Conservation (phyloP, 2,329 filamentous ascomycete genomes). For the Sclerotinia nivalis region DNA sequence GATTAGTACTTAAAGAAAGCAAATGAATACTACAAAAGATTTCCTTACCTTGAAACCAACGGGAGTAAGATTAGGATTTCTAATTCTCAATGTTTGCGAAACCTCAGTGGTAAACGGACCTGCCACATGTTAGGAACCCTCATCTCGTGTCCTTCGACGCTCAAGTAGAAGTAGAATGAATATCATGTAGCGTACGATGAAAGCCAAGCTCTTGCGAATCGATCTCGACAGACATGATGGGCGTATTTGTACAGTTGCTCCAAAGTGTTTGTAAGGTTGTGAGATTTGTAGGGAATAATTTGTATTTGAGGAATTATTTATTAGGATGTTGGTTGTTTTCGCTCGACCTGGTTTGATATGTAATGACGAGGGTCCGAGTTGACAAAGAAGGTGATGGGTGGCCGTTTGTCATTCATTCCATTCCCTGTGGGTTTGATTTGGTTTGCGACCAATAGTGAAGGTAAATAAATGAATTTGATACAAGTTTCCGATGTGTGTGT, state of each 20-base stretch:
- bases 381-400: slow-evolving; percentile 12
- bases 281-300: not conserved
- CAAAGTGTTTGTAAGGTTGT: not conserved
- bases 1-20: not conserved
- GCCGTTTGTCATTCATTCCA: slow-evolving; percentile 4
- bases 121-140: slow-evolving; percentile 41
- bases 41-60: slow-evolving; percentile 68
- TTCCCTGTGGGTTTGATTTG: not conserved
- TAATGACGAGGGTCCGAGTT: slow-evolving; percentile 20
- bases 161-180: slow-evolving; percentile 1
- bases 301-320: slow-evolving; percentile 10
- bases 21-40: slow-evolving; percentile 28
- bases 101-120: slow-evolving; percentile 69
- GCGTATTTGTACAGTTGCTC: slow-evolving; percentile 23
- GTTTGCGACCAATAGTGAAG: not conserved
- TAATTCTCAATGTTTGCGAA: slow-evolving; percentile 63
- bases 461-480: not conserved
- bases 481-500: not conserved
- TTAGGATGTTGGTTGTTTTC: slow-evolving; percentile 11
- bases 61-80: slow-evolving; percentile 62
- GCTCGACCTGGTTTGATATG: not conserved
- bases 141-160: slow-evolving; percentile 18
- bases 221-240: slow-evolving; percentile 90
- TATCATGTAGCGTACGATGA: slow-evolving; percentile 65
- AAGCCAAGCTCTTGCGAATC: slow-evolving; percentile 91